Base-by-base conservation (phyloP, 2,329 filamentous ascomycete genomes). In the Cladosporium colombiae region DNA sequence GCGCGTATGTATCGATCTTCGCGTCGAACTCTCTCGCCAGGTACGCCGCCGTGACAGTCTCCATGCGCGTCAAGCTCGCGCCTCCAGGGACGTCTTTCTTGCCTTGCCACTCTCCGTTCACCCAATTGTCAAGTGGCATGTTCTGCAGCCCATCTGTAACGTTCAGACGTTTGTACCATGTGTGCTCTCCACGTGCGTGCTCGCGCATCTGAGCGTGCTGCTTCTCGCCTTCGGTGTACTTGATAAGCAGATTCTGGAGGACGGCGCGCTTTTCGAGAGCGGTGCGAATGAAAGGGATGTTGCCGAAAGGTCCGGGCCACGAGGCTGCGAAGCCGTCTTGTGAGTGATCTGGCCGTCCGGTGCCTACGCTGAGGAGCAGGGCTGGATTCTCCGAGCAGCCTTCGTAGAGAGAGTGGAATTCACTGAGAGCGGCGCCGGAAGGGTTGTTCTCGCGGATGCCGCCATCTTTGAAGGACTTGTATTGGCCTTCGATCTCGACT, bases 401-500 rank as follows among this genome's bases (percentile, higher is more conserved):
- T 58, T 80, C 79, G 68, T 80, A 80, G 2, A 83, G 72, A 0
- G 79, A 79, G 46, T 80, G 77, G 66, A 83, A 82, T 66, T 84
- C 81, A 64, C 73, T 79, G 62, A 81, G 78, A 0, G 81, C 81
- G 8, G 81, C 81, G 55, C 81, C 81, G 16, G 77, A 77, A 3
- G 81, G 81, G 55, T 83, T 84, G 74, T 84, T 83, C 63, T 83
- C 81, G 40, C 81, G 78, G 52, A 83, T 83, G 25, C 81, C 81
- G 33, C 81, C 81, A 65, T 83, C 81, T 71, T 83, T 83, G 76
- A 83, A 83, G 11, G 76, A 78, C 56, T 71, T 72, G 57, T 74
- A 72, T 50, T 75, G 75, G 25, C 76, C 76, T n/a, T 76, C 75
- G 37, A 83, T 72, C 33, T 81, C 78, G 6, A 80, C 79, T 64